Base-by-base conservation (phyloP, 2,329 filamentous ascomycete genomes). In the Mycocentrospora acerina region DNA sequence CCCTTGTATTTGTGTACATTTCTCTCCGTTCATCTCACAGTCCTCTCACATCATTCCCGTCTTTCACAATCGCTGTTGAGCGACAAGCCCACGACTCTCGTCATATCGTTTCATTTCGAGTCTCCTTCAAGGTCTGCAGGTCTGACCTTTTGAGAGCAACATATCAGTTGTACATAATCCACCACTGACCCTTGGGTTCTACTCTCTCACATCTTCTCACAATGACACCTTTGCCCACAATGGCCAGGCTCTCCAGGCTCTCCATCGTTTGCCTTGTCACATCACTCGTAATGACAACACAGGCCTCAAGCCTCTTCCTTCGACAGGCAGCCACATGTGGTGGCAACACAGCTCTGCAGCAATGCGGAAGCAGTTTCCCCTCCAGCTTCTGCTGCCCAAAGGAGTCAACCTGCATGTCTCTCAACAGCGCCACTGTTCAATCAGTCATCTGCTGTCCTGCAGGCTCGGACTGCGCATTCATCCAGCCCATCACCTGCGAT, bases 391-490 rank as follows among this genome's bases (percentile, higher is more conserved):
- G 85, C 71, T 90, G 86, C 59, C 66, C 75, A 3, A 44, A 66
- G 18, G 66, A 62, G 13, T 69, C 74, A 6, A 73, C 60, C 3
- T 90, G 86, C 67, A 70, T 80, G 27, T 55, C 74, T 2, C 75
- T 90, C 31, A 70, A 72, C 55, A 65, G 64, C 30, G 83, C 83
- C 9, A 79, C 71, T n/a, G 70, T 74, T 29, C 83, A 83, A 5
- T 86, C 85, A 0, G 75, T 83, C 11, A 70, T 90, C 32, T 90
- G 86, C 71, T 90, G 86, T 59, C 85, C 85, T 1, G 48, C 64
- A 2, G 78, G 74, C 24, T 44, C 50, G 24, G 71, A 74, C 53
- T 90, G 86, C 69, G 52, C 67, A n/a, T 71, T 64, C 32, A 85
- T 90, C 52, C 58, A 74, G 49, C 73, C 83, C 19, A 82, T 88